Evolutionary conservation across 345 rosid species (phyloP).

Genomic region (Hypericum androsaemum): DNA sequence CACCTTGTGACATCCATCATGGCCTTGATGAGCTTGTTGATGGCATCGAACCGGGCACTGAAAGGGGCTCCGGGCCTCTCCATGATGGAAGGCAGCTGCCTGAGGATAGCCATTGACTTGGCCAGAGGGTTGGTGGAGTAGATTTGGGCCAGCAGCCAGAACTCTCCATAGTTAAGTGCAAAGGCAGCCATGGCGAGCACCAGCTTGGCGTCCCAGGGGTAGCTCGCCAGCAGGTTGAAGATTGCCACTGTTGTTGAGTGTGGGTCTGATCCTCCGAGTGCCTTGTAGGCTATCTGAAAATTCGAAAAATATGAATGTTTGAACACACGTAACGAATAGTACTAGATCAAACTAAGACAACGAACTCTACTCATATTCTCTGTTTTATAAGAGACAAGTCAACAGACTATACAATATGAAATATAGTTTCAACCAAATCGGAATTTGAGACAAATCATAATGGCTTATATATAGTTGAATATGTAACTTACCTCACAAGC

Average conservation of each 20-base stretch:
- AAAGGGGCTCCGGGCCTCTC: background rate
- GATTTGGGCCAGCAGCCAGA: constrained; percentile 4
- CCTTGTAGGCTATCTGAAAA: constrained; percentile 5
- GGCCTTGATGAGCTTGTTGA: constrained; percentile 6
- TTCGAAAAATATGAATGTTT: too few relatives aligned
- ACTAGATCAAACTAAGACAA: too few relatives aligned
- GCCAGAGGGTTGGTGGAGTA: constrained; percentile 2
- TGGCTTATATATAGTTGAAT: background rate
- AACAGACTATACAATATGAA: too few relatives aligned
- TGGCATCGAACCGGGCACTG: background rate
- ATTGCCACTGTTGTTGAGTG: background rate
- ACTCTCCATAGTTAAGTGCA: constrained; percentile 5
- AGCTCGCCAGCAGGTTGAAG: background rate
- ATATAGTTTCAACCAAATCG: too few relatives aligned
- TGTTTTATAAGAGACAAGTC: too few relatives aligned
- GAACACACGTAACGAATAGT: too few relatives aligned
- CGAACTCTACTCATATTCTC: too few relatives aligned
- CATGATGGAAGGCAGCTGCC: background rate
- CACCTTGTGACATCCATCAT: constrained; percentile 1
- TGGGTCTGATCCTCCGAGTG: background rate
- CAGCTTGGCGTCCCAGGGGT: constrained; percentile 2
- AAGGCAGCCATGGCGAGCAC: constrained; percentile 2
- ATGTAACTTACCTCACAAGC: constrained; percentile 37
- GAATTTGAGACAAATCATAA: background rate
- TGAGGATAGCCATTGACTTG: constrained; percentile 4